A percentile compares a stretch with the other conserved stretches of the same genome.
phyloP scores from a whole-genome alignment of 495 filamentous ascomycete species.

The Pyrenula massariospora region DNA sequence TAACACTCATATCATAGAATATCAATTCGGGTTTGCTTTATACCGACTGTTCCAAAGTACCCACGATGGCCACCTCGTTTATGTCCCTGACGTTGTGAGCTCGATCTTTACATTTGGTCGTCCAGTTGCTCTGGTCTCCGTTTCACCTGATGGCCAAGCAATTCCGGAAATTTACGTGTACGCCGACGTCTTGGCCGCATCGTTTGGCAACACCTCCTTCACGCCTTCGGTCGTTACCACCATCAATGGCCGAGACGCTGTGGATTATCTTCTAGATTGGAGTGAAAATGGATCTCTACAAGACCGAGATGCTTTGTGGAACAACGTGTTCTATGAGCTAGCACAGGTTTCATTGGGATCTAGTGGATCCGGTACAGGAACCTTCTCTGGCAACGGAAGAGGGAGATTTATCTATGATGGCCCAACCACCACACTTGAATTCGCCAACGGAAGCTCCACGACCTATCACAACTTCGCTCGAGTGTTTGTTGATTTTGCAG shows the following conservation, averaged over 20 bases:
- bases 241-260: conserved; percentile 31
- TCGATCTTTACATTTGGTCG: conserved; percentile 33
- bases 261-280: conserved; percentile 20
- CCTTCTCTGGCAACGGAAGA: background rate
- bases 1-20: conserved; percentile 22
- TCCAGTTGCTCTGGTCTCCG: conserved; percentile 27
- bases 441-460: background rate
- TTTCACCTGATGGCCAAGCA: conserved; percentile 36
- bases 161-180: conserved; percentile 31
- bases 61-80: conserved; percentile 34
- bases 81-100: conserved; percentile 25
- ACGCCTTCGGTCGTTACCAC: conserved; percentile 26
- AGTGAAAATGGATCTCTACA: background rate
- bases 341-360: background rate
- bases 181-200: conserved; percentile 2
- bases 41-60: conserved; percentile 25
- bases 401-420: background rate
- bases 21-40: conserved; percentile 37
- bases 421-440: background rate
- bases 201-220: conserved; percentile 3
- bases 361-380: background rate
- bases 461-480: background rate
- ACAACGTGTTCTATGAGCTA: background rate
- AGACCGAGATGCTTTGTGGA: background rate
- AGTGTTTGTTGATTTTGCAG: background rate